A percentile compares a stretch with the other conserved stretches of the same genome.
Conservation (phyloP, 805 yeast species). For the Cyberlindnera nakhonratchasimensis region DNA sequence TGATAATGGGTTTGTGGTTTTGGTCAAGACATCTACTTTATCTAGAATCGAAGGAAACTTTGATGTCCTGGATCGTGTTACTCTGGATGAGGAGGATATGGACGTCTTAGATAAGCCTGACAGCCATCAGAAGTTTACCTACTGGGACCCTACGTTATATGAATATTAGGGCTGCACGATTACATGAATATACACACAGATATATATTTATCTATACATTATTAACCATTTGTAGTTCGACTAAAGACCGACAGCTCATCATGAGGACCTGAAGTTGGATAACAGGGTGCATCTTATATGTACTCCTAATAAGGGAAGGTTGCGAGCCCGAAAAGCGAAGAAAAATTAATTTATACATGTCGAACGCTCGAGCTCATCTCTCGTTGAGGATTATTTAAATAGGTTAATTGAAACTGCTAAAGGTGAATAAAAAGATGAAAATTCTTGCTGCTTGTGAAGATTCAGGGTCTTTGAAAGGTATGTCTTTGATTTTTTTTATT, state of each 20-base stretch:
- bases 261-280: neutral
- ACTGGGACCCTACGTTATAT: constrained; percentile 48
- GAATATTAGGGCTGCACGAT: constrained; percentile 2
- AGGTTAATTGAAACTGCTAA: too few species aligned
- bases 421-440: constrained; percentile 39
- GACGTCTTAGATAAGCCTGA: constrained; percentile 43
- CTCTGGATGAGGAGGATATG: constrained; percentile 40
- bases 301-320: constrained; percentile 1
- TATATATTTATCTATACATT: neutral
- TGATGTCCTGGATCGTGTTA: constrained; percentile 47
- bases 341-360: constrained; percentile 3
- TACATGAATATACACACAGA: neutral
- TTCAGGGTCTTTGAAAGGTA: constrained; percentile 54
- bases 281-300: neutral
- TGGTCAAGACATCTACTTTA: constrained; percentile 60
- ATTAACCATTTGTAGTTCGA: neutral
- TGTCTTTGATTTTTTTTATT: neutral
- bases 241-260: neutral
- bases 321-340: constrained; percentile 6
- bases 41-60: constrained; percentile 53
- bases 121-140: constrained; percentile 56
- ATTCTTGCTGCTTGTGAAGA: constrained; percentile 63
- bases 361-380: constrained; percentile 1
- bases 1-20: constrained; percentile 66
- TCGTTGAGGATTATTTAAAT: neutral